A percentile compares a stretch with the other conserved stretches of the same genome.
phyloP scores from a whole-genome alignment of 306 rosid genomes.

The Pachyrhizus erosus region DNA sequence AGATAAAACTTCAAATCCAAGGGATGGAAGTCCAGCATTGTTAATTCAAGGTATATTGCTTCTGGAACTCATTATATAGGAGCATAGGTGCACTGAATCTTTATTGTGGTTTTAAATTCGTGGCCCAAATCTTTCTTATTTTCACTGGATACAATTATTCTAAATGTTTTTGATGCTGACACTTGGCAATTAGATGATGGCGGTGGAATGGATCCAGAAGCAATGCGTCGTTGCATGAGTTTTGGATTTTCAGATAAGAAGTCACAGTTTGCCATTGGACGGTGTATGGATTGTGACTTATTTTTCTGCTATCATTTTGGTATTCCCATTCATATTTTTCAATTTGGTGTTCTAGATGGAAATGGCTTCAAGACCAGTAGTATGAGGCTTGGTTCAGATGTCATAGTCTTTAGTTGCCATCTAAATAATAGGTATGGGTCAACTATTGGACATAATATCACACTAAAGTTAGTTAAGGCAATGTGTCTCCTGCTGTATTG shows the following conservation, averaged over 20 bases:
- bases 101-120: conserved; percentile 34
- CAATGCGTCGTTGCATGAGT: conserved; percentile 91
- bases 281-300: conserved; percentile 65
- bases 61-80: conserved; percentile 26
- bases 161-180: conserved; percentile 37
- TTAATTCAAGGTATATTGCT: conserved; percentile 78
- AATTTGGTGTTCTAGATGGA: conserved; percentile 80
- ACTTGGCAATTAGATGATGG: conserved; percentile 73
- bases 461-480: conserved; percentile 5
- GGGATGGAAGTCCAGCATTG: conserved; percentile 85
- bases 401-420: conserved; percentile 80
- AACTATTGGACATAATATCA: conserved; percentile 14
- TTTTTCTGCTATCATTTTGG: conserved; percentile 32
- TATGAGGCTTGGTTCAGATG: conserved; percentile 99
- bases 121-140: conserved; percentile 24
- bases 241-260: conserved; percentile 92
- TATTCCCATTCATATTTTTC: conserved; percentile 38
- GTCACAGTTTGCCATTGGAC: conserved; percentile 78
- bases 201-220: conserved; percentile 89
- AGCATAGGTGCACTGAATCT: background rate
- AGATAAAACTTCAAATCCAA: conserved; percentile 82
- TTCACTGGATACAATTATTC: background rate
- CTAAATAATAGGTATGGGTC: conserved; percentile 63
- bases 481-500: conserved; percentile 1
- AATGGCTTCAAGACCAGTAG: conserved; percentile 98